Conservation (phyloP, 257 asterid genomes). For the Nicotiana tomentosiformis region DNA sequence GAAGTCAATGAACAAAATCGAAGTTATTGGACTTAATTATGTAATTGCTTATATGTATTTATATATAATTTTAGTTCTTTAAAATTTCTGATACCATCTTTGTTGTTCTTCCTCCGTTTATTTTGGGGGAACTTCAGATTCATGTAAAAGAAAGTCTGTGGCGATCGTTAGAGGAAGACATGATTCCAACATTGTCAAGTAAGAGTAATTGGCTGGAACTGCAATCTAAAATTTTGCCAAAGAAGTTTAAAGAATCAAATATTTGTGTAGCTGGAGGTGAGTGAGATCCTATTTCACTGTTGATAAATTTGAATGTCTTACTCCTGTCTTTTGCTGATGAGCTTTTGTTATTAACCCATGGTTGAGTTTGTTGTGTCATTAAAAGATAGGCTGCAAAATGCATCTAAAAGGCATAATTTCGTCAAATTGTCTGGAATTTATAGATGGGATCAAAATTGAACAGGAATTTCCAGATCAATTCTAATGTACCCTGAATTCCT, state of each 20-base stretch:
- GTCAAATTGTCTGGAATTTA: not conserved
- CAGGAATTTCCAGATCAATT: not conserved
- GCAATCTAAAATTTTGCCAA: conserved; percentile 56
- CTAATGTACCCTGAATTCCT: not conserved
- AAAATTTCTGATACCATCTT: not conserved
- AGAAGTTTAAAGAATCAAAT: conserved; percentile 69
- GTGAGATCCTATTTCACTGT: not conserved
- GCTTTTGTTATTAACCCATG: not conserved
- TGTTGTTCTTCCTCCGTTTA: conserved; percentile 10
- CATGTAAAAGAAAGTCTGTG: conserved; percentile 68
- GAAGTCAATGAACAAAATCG: not conserved
- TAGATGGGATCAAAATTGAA: not conserved
- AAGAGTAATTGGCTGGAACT: conserved; percentile 90
- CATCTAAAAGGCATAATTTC: not conserved
- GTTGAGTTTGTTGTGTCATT: not conserved
- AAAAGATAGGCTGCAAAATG: not conserved
- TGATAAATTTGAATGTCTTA: not conserved
- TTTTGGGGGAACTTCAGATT: conserved; percentile 40
- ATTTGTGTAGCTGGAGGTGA: conserved; percentile 98
- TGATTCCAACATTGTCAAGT: conserved; percentile 60
- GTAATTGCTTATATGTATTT: not conserved
- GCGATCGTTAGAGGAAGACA: conserved; percentile 79
- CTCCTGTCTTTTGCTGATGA: conserved; percentile 2
- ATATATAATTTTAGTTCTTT: not conserved
- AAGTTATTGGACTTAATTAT: not conserved